Percentiles rank a stretch among this genome's conserved stretches.
Conservation (phyloP, 2,329 filamentous ascomycete genomes). For the Colletotrichum aenigma region DNA sequence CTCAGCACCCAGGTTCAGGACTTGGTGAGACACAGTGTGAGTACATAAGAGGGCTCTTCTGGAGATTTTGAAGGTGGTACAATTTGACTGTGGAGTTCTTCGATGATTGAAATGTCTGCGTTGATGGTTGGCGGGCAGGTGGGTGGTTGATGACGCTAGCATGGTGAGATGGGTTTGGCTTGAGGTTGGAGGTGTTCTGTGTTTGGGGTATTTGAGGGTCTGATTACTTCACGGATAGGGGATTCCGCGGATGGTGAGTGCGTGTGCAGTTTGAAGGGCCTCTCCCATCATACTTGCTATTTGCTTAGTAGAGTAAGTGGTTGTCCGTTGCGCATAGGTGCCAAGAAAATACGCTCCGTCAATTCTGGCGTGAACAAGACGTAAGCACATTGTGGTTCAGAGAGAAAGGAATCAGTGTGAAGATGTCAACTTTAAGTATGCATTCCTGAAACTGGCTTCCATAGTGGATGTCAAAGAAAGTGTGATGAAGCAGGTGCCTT, state of each 20-base stretch:
- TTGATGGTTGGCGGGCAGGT: no score
- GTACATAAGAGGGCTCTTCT: background rate
- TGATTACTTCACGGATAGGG: rapidly evolving
- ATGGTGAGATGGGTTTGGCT: background rate
- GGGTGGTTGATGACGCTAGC: no score
- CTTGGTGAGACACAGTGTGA: background rate
- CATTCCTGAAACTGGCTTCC: no score
- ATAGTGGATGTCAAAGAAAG: background rate
- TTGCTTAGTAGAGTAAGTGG: background rate
- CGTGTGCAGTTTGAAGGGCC: background rate
- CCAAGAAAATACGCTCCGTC: background rate
- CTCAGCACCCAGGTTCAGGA: background rate
- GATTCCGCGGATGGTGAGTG: background rate
- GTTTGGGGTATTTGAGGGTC: background rate
- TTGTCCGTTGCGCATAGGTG: background rate
- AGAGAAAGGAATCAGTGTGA: no score
- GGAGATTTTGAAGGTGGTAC: rapidly evolving
- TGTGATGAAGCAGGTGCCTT: background rate
- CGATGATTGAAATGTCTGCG: background rate
- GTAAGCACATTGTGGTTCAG: no score
- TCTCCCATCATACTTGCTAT: background rate
- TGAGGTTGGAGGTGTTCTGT: background rate
- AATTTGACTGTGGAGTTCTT: background rate
- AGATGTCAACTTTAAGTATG: background rate
- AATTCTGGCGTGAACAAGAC: no score